Evolutionary conservation across 805 yeast species (phyloP).

Genomic region (Sugiyamaella mastotermitis): DNA sequence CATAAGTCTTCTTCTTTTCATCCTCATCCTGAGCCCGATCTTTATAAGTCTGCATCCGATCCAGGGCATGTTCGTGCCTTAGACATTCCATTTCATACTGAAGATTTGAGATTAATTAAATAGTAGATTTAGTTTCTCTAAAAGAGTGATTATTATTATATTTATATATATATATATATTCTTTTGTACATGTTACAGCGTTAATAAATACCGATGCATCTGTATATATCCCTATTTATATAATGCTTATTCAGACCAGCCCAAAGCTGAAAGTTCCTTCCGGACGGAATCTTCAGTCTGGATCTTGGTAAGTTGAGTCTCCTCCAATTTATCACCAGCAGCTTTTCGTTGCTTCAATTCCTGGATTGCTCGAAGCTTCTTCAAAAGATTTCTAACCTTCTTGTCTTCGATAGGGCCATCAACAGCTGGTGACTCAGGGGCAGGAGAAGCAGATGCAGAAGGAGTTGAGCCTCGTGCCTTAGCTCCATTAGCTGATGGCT

Average conservation of each 20-base stretch:
- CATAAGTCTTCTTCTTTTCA: conserved; percentile 46
- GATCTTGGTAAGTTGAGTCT: conserved; percentile 86
- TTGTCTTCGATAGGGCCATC: conserved; percentile 63
- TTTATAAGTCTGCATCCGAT: conserved; percentile 44
- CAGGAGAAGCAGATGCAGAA: conserved; percentile 12
- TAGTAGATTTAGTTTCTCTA: too few relatives aligned
- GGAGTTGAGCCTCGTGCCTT: conserved; percentile 27
- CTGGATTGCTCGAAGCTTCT: conserved; percentile 94
- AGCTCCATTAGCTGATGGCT: conserved; percentile 2
- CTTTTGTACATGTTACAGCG: conserved; percentile 5
- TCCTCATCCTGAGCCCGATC: conserved; percentile 48
- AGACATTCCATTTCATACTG: conserved; percentile 42
- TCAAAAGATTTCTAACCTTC: conserved; percentile 82
- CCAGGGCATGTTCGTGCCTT: conserved; percentile 46
- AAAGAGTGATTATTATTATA: too few relatives aligned
- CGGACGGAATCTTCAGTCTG: conserved; percentile 78
- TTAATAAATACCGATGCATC: conserved; percentile 5
- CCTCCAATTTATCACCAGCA: conserved; percentile 79
- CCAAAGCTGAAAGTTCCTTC: conserved; percentile 65
- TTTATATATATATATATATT: too few relatives aligned
- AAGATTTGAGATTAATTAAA: conserved; percentile 50
- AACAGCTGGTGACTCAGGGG: conserved; percentile 10
- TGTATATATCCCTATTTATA: conserved; percentile 1
- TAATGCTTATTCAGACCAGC: conserved; percentile 48
- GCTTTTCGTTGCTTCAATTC: conserved; percentile 80